Evolutionary conservation across 306 rosid species (phyloP).

Genomic region (Aeschynomene evenia): DNA sequence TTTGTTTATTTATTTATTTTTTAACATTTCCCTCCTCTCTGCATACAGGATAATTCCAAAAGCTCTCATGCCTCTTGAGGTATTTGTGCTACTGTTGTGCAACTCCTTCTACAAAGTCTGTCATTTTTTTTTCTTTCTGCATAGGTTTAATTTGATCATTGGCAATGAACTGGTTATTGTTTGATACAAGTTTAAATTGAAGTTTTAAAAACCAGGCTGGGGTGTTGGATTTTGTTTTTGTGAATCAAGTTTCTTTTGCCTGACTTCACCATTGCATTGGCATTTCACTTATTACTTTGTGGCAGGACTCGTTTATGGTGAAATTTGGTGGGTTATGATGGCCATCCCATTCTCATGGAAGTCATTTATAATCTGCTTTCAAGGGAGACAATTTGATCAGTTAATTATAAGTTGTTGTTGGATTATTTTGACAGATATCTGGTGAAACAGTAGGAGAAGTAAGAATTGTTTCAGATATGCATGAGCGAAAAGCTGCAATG

Average conservation of each 20-base stretch:
- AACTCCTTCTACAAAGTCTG: background rate
- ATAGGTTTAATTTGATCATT: background rate
- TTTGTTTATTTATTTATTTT: conserved; percentile 23
- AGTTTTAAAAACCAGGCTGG: too few species aligned
- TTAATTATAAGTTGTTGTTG: conserved; percentile 29
- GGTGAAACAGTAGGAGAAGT: conserved; percentile 93
- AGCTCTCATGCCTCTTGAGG: conserved; percentile 94
- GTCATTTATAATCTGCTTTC: conserved; percentile 17
- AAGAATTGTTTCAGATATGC: conserved; percentile 89
- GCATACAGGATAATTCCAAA: conserved; percentile 82
- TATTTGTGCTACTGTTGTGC: conserved; percentile 34
- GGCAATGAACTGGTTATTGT: conserved; percentile 4
- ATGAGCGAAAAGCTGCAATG: conserved; percentile 93
- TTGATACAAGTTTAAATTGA: conserved; percentile 20
- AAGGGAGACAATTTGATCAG: conserved; percentile 8
- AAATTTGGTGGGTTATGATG: background rate
- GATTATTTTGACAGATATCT: conserved; percentile 65
- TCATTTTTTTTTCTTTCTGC: background rate
- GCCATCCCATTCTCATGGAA: conserved; percentile 8
- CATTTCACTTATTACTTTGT: conserved; percentile 12
- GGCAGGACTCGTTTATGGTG: conserved; percentile 2
- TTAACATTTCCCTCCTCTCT: conserved; percentile 15
- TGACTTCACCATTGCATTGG: background rate
- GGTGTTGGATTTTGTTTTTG: background rate
- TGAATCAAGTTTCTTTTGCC: background rate